phyloP scores from a whole-genome alignment of 805 yeast species.

The Nakazawaea sp. region DNA sequence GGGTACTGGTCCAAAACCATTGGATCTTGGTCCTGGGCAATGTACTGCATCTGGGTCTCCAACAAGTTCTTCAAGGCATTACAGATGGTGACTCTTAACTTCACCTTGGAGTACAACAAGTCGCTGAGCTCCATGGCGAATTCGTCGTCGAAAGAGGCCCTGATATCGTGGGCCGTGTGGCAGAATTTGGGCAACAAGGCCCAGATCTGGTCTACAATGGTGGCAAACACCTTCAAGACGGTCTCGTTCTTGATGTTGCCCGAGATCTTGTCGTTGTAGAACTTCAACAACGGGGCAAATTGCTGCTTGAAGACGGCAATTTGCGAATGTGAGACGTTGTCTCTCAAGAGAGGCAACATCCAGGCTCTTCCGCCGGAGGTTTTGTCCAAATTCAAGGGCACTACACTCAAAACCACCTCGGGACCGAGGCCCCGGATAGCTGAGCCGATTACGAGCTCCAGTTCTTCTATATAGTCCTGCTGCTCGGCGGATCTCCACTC shows the following conservation, averaged over 20 bases:
- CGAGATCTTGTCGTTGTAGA: constrained; percentile 43
- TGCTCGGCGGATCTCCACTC: constrained; percentile 75
- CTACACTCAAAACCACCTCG: constrained; percentile 60
- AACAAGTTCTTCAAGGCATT: constrained; percentile 73
- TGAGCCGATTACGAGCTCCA: constrained; percentile 74
- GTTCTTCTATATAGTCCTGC: constrained; percentile 59
- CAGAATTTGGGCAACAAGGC: constrained; percentile 84
- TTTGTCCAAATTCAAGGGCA: constrained; percentile 73
- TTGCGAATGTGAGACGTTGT: constrained; percentile 67
- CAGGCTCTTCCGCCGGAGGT: constrained; percentile 83
- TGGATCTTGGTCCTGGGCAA: constrained; percentile 57
- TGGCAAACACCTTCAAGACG: constrained; percentile 71
- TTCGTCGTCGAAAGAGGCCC: constrained; percentile 54
- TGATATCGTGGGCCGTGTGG: constrained; percentile 75
- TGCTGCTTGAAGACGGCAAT: constrained; percentile 55
- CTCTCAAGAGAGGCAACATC: constrained; percentile 87
- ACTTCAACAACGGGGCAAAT: constrained; percentile 58
- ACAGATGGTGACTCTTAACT: constrained; percentile 75
- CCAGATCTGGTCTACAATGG: constrained; percentile 91
- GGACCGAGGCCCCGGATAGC: constrained; percentile 85
- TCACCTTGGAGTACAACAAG: constrained; percentile 65
- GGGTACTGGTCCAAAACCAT: constrained; percentile 55
- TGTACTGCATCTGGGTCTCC: constrained; percentile 63
- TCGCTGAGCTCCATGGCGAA: constrained; percentile 78
- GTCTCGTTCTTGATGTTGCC: constrained; percentile 46